Conservation (phyloP, 352 stramenopile species). For the Globisporangium solare region DNA sequence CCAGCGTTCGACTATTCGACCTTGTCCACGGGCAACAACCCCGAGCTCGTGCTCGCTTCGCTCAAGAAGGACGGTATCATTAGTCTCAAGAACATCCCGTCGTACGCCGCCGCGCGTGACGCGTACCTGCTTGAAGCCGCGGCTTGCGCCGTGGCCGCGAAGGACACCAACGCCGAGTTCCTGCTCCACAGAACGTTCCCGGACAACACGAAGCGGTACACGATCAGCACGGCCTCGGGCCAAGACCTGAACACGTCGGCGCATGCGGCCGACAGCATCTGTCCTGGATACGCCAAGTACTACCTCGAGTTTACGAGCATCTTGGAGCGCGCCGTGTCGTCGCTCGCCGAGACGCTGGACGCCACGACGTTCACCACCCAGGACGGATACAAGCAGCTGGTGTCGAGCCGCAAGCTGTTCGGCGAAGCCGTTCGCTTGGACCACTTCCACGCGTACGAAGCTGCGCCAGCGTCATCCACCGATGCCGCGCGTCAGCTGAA, state of each 20-base stretch:
- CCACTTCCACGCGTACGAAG: constrained; percentile 61
- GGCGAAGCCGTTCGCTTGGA: constrained; percentile 50
- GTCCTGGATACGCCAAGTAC: constrained; percentile 31
- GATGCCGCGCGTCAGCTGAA: constrained; percentile 6
- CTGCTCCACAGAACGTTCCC: constrained; percentile 50
- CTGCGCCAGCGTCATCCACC: constrained; percentile 12
- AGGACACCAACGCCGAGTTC: constrained; percentile 26
- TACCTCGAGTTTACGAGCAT: constrained; percentile 41
- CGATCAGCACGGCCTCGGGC: constrained; percentile 56
- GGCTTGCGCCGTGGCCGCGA: constrained; percentile 35
- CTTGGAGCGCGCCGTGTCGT: constrained; percentile 42
- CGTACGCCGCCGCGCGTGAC: constrained; percentile 32
- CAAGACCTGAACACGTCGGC: constrained; percentile 22
- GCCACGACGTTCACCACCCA: constrained; percentile 33
- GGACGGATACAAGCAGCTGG: constrained; percentile 29
- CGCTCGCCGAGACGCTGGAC: constrained; percentile 39
- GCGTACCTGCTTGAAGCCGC: constrained; percentile 47
- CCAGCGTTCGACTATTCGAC: constrained; percentile 52
- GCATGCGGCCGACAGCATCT: constrained; percentile 23
- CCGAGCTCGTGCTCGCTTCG: constrained; percentile 34
- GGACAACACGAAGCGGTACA: constrained; percentile 66
- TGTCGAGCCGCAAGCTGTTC: constrained; percentile 48
- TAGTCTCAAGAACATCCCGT: constrained; percentile 53
- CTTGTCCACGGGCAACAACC: constrained; percentile 26
- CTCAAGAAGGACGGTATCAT: constrained; percentile 72